phyloP scores from a whole-genome alignment of 805 yeast genomes.

The Wickerhamomyces tratensis region DNA sequence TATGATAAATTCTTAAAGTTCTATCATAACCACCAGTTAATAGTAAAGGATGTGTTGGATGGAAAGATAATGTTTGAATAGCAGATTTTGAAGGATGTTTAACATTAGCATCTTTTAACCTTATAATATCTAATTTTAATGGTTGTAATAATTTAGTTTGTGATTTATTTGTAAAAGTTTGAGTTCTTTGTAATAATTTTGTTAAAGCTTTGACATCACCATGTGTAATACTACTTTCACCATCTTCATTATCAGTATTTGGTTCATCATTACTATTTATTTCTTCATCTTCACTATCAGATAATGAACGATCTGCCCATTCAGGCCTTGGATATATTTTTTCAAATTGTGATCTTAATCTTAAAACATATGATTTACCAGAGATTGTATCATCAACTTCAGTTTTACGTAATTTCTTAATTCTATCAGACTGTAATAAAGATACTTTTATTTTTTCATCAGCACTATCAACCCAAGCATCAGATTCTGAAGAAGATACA shows the following conservation, averaged over 20 bases:
- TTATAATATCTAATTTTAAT: conserved; percentile 59
- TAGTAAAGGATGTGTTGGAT: conserved; percentile 71
- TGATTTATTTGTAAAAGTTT: conserved; percentile 25
- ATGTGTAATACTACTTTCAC: conserved; percentile 20
- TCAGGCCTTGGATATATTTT: conserved; percentile 73
- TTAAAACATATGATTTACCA: conserved; percentile 50
- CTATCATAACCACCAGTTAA: conserved; percentile 91
- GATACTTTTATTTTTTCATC: conserved; percentile 69
- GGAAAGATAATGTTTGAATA: conserved; percentile 81
- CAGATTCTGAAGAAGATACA: conserved; percentile 17
- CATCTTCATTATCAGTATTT: conserved; percentile 19
- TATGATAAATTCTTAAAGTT: conserved; percentile 76
- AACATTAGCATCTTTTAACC: conserved; percentile 81
- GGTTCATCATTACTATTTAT: conserved; percentile 21
- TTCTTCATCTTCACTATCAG: conserved; percentile 19
- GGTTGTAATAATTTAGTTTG: conserved; percentile 56
- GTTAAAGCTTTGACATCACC: conserved; percentile 33
- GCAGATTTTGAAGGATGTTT: conserved; percentile 64
- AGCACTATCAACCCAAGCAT: conserved; percentile 86
- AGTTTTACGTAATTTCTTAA: conserved; percentile 61
- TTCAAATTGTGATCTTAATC: conserved; percentile 65
- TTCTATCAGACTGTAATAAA: conserved; percentile 44
- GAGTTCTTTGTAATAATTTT: conserved; percentile 27
- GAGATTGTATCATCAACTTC: conserved; percentile 41
- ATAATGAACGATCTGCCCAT: conserved; percentile 47